phyloP scores from a whole-genome alignment of 257 asterid species.

The Gentiana straminea region DNA sequence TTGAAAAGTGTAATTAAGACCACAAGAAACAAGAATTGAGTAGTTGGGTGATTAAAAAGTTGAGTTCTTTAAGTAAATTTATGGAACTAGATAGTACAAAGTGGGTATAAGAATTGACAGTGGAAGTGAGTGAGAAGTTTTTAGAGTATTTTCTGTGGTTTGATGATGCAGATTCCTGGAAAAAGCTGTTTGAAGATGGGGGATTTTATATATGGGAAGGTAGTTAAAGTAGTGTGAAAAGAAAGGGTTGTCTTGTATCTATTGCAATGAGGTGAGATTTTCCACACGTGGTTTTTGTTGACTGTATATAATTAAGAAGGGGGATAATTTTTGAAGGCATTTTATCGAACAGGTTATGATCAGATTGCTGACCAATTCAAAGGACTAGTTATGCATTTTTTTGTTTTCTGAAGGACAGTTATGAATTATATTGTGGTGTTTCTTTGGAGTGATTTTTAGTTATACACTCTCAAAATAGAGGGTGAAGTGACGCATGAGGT shows the following conservation, averaged over 20 bases:
- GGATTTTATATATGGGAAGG: neutral
- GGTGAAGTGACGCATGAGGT: too few species aligned
- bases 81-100: too few species aligned
- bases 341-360: constrained; percentile 1
- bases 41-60: too few species aligned
- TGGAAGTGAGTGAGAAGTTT: neutral
- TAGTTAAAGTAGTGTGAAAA: constrained; percentile 20
- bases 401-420: too few species aligned
- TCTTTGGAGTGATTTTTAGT: too few species aligned
- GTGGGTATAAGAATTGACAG: neutral
- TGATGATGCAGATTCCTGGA: neutral
- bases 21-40: neutral
- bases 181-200: neutral
- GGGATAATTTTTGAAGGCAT: neutral
- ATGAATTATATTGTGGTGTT: too few species aligned
- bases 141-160: neutral
- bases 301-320: neutral
- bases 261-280: constrained; percentile 4
- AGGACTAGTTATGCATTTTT: neutral
- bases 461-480: too few species aligned
- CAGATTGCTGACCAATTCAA: constrained; percentile 38
- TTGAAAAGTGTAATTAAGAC: neutral
- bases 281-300: neutral
- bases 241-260: constrained; percentile 7
- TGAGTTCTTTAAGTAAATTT: too few species aligned